Base-by-base conservation (phyloP, 2,329 filamentous ascomycete genomes). In the Periconia sp. region DNA sequence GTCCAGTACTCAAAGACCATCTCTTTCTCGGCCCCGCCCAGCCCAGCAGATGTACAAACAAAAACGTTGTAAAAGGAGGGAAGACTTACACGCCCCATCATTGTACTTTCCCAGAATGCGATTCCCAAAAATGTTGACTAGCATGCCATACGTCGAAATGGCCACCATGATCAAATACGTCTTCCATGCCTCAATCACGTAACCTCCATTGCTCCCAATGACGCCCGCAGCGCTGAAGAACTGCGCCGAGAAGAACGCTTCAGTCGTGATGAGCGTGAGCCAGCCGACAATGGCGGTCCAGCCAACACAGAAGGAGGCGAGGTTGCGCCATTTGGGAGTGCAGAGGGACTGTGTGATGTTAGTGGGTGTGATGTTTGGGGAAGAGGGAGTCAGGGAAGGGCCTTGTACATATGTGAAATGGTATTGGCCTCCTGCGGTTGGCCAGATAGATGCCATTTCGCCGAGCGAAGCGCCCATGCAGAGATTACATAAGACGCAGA, bases 271-370 rank as follows among this genome's bases (percentile, higher is more conserved):
- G 0, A 77, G 58, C 3, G 69, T 73, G 0, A 77, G 59, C 75
- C 75, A 77, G 2, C 74, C 74, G 5, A 65, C 65, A n/a, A 77
- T 76, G 21, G 70, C 76, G 10, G 70, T 70, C 74, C 73, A 76
- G 0, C 73, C 73, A 8, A 72, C 69, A 38, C 65, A 68, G 40
- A 77, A 77, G 48, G 72, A 74, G 68, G 71, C 65, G 0, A 60
- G 40, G 23, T 62, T 70, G 36, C 61, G 71, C 72, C 73, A 76
- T 13, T 50, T 55, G 0, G 71, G 61, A 3, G 68, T 66, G 19
- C 66, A 73, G 7, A 76, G 37, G 0, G 72, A 70, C 47, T 72
- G 73, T 2, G 72, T 71, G 18, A 73, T 75, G 36, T 77, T 72
- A 54, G 76, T n/a, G 10, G n/a, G n/a, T n/a, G n/a, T n/a, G n/a